Base-by-base conservation (phyloP, 176 grass and related monocot genomes). In the Thalia dealbata region DNA sequence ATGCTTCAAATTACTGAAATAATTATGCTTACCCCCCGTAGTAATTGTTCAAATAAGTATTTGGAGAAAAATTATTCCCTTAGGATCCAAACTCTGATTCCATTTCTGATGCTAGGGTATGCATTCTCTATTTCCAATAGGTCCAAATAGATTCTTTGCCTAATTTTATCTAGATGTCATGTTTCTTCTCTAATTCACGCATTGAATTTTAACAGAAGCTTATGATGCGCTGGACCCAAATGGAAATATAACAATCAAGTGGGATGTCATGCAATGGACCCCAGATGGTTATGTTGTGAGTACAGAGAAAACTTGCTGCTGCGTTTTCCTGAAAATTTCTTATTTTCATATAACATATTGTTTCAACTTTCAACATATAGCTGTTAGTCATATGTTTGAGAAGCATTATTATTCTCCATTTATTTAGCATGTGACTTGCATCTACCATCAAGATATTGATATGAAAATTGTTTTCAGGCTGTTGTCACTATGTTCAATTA, bases 241-340 rank as follows among this genome's bases (percentile, higher is more conserved):
- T 70, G 67, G 67, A 50, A 70, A 70, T 70, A 70, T 70, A 48
- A 70, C 67, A 48, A 70, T 70, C 67, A 70, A 70, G 30, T 70
- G 67, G 67, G 67, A 70, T 18, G 6, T 70, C 3, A 70, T 70
- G 67, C 67, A 70, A 19, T 73, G 52, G 71, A 73, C 71, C 42
- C 71, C 71, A 1, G 71, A 73, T 73, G 52, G 52, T n/a, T 73
- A 73, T 60, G 52, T 73, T 55, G 71, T 59, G 60, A 70, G 67
- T 24, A 70, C 11, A 65, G 30, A 65, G 30, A 6, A 13, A 3
- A 28, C 1, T 16, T 11, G 30, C 6, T 65, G 28, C 28, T 60
- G 2, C 25, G 21, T 26, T 11, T 12, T 61, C n/a, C 10, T 15
- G 62, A 65, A 64, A 30, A 6, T 14, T 12, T 65, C 27, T 65